Evolutionary conservation across 345 rosid genomes (phyloP).

Genomic region (Eucalyptus marginata): DNA sequence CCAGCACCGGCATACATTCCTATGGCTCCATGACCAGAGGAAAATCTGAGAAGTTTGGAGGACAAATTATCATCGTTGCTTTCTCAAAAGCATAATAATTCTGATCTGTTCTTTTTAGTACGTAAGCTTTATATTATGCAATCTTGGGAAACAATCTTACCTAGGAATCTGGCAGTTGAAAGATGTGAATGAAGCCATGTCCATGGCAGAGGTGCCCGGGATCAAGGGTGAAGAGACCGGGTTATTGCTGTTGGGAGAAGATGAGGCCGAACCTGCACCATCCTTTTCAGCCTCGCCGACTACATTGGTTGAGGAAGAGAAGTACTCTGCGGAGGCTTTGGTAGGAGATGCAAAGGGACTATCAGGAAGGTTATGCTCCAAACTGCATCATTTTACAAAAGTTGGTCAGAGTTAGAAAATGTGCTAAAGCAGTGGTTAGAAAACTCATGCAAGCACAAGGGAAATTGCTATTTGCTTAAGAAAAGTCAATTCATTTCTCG

Average conservation of each 20-base stretch:
- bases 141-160: conserved; percentile 4
- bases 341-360: conserved; percentile 61
- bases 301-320: conserved; percentile 11
- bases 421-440: not conserved
- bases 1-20: conserved; percentile 66
- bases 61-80: not conserved
- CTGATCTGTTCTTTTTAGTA: not conserved
- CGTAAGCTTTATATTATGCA: not conserved
- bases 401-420: not conserved
- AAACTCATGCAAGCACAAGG: not conserved
- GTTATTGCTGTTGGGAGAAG: conserved; percentile 24
- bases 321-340: conserved; percentile 11
- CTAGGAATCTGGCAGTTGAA: conserved; percentile 80
- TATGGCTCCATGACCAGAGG: conserved; percentile 46
- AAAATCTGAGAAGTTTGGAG: conserved; percentile 23
- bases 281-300: conserved; percentile 21
- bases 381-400: conserved; percentile 11
- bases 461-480: not conserved
- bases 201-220: conserved; percentile 26
- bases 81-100: not conserved
- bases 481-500: not conserved
- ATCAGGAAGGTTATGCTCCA: conserved; percentile 67
- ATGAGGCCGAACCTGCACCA: not conserved
- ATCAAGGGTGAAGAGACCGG: conserved; percentile 13
- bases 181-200: conserved; percentile 46